Evolutionary conservation across 495 filamentous ascomycete genomes (phyloP).

Genomic region (Glonium stellatum): DNA sequence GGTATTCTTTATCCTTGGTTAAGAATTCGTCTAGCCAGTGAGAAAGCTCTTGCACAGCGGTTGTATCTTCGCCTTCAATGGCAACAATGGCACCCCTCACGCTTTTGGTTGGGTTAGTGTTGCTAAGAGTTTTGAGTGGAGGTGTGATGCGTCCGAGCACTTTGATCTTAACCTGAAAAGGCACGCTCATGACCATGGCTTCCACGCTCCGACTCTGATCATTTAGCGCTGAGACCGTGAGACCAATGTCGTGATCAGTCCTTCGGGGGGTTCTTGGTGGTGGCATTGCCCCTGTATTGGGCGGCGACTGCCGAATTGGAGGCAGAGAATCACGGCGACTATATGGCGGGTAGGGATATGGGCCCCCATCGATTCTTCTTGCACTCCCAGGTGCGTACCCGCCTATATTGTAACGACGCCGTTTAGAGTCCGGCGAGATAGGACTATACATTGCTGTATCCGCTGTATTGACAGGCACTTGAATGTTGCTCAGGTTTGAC

Average conservation of each 20-base stretch:
- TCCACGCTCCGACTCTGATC: slow-evolving; percentile 45
- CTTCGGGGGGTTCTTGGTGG: slow-evolving; percentile 17
- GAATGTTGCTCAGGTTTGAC: slow-evolving; percentile 15
- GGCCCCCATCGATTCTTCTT: slow-evolving; percentile 3
- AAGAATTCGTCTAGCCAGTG: slow-evolving; percentile 57
- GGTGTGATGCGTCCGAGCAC: slow-evolving; percentile 61
- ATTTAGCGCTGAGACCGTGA: slow-evolving; percentile 10
- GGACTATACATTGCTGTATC: slow-evolving; percentile 30
- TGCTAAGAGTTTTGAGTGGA: slow-evolving; percentile 47
- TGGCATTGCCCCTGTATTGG: slow-evolving; percentile 20
- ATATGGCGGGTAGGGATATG: slow-evolving; percentile 4
- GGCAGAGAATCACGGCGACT: slow-evolving; percentile 23
- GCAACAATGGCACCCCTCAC: slow-evolving; percentile 72
- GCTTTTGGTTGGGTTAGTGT: slow-evolving; percentile 38
- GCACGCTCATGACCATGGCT: slow-evolving; percentile 67
- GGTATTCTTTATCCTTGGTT: slow-evolving; percentile 50
- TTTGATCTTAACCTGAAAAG: slow-evolving; percentile 62
- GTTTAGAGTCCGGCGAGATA: slow-evolving; percentile 48
- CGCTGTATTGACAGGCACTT: slow-evolving; percentile 6
- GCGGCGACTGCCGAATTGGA: slow-evolving; percentile 19
- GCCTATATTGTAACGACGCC: slow-evolving; percentile 41
- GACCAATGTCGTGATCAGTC: slow-evolving; percentile 19
- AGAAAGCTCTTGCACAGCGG: slow-evolving; percentile 49
- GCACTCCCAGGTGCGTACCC: slow-evolving; percentile 29
- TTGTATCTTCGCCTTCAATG: slow-evolving; percentile 63